phyloP scores from a whole-genome alignment of 164 flowering plant genomes.

The Vitis rotundifolia region DNA sequence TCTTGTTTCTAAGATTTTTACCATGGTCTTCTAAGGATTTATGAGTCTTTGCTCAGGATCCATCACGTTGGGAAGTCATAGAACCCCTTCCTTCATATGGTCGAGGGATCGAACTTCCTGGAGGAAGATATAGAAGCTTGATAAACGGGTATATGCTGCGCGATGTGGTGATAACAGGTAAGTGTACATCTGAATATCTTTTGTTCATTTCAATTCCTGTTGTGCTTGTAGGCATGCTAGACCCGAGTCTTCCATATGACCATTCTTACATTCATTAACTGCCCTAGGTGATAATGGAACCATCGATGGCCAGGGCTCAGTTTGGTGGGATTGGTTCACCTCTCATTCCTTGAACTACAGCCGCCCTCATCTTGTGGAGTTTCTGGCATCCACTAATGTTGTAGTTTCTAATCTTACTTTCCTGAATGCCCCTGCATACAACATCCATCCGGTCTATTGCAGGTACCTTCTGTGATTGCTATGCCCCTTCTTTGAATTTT shows the following conservation, averaged over 20 bases:
- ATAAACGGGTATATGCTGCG: constrained; percentile 59
- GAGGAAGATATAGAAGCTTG: constrained; percentile 70
- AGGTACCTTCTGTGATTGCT: constrained; percentile 39
- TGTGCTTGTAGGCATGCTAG: no score
- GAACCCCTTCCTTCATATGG: constrained; percentile 90
- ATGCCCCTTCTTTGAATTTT: not conserved
- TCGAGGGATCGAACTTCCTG: constrained; percentile 79
- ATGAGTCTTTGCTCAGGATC: constrained; percentile 39
- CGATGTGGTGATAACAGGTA: constrained; percentile 91
- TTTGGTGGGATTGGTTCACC: constrained; percentile 83
- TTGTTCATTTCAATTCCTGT: not conserved
- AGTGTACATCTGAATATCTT: not conserved
- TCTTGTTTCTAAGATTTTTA: not conserved
- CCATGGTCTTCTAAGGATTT: no score
- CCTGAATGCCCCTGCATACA: constrained; percentile 77
- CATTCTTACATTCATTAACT: not conserved
- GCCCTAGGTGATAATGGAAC: constrained; percentile 89
- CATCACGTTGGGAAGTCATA: constrained; percentile 61
- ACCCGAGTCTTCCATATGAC: not conserved
- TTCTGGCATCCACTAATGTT: constrained; percentile 47
- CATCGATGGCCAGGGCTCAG: constrained; percentile 88
- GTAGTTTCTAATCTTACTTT: constrained; percentile 82
- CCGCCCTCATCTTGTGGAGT: constrained; percentile 90
- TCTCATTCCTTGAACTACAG: constrained; percentile 69
- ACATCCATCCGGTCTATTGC: constrained; percentile 90